These are phyloP conservation scores for Microcyclospora pomicola DNA, from an alignment of 2,329 filamentous ascomycete genomes.

Conservation along the genomic window DNA sequence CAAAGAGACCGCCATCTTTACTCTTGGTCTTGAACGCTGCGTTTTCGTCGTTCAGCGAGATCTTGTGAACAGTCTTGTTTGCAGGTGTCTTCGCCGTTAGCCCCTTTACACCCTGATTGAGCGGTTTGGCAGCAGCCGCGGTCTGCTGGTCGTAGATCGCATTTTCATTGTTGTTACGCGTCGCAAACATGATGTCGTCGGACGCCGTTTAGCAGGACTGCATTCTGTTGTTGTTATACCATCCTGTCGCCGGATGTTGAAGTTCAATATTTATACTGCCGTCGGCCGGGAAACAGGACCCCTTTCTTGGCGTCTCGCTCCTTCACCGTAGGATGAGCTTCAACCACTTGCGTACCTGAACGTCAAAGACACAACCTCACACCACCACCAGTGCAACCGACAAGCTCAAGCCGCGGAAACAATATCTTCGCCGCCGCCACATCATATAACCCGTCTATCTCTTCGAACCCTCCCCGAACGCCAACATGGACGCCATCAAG, in stretches of 20 bases:
- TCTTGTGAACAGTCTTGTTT: conserved; percentile 71
- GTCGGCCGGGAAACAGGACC: no score
- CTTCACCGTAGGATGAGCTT: no score
- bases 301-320: no score
- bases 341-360: conserved; percentile 5
- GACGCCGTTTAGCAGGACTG: no score
- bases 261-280: no score
- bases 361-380: conserved; percentile 1
- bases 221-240: no score
- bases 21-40: conserved; percentile 47
- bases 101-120: conserved; percentile 50
- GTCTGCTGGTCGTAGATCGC: conserved; percentile 61
- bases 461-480: background rate
- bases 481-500: conserved; percentile 31
- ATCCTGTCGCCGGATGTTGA: no score
- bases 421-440: background rate
- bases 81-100: conserved; percentile 65
- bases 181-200: conserved; percentile 51
- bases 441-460: background rate
- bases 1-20: conserved; percentile 37
- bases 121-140: conserved; percentile 54
- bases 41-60: conserved; percentile 66
- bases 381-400: background rate
- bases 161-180: conserved; percentile 73
- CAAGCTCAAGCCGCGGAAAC: background rate